A percentile compares a stretch with the other conserved stretches of the same genome.
phyloP scores from a whole-genome alignment of 202 grass and related monocot species.

The Saccharum hybrid region DNA sequence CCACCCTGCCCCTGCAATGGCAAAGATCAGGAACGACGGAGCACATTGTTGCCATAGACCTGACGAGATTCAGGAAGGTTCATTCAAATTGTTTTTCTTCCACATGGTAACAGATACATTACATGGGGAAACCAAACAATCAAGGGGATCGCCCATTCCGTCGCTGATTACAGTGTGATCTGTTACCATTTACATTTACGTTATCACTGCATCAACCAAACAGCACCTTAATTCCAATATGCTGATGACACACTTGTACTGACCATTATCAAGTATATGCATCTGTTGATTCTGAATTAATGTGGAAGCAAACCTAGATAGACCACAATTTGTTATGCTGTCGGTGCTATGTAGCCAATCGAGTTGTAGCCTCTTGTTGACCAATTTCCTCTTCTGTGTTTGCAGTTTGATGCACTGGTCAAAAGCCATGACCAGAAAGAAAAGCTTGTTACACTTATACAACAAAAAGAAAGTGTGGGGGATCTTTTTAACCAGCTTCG shows the following conservation, averaged over 20 bases:
- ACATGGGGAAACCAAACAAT: no score
- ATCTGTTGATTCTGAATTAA: slow-evolving; percentile 13
- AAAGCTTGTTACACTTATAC: slow-evolving; percentile 78
- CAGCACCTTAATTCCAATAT: slow-evolving; percentile 9
- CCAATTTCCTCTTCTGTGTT: slow-evolving; percentile 11
- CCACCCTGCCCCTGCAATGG: no score
- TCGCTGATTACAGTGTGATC: no score
- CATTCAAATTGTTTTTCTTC: no score
- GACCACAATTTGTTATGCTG: slow-evolving; percentile 22
- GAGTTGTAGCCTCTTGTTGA: neutral
- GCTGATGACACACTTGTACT: neutral
- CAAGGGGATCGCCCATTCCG: no score
- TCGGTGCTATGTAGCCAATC: slow-evolving; percentile 12
- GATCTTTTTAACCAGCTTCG: slow-evolving; percentile 96
- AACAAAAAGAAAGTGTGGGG: slow-evolving; percentile 94
- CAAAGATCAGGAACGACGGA: no score
- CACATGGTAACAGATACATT: no score
- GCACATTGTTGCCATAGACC: no score
- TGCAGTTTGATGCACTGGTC: slow-evolving; percentile 89
- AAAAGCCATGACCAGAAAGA: slow-evolving; percentile 68
- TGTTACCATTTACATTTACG: no score
- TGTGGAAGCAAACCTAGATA: slow-evolving; percentile 35
- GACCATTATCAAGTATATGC: slow-evolving; percentile 3
- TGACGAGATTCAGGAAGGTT: no score
- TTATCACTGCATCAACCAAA: no score